phyloP scores from a whole-genome alignment of 768 basidiomycete species.

The Amanita brunnescens region DNA sequence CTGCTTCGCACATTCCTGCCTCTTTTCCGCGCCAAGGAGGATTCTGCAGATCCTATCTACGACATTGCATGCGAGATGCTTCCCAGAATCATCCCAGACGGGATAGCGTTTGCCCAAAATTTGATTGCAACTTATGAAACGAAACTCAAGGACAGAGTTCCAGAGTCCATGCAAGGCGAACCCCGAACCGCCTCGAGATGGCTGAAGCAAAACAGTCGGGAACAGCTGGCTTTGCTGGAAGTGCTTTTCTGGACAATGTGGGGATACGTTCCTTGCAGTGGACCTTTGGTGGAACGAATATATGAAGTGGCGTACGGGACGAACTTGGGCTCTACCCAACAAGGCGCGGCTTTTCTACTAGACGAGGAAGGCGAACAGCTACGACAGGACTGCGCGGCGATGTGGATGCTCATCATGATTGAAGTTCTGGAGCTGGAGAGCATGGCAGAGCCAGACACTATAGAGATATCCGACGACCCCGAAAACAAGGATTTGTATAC shows the following conservation, averaged over 20 bases:
- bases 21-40: conserved; percentile 64
- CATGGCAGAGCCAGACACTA: conserved; percentile 38
- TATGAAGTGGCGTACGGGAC: conserved; percentile 58
- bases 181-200: conserved; percentile 54
- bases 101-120: conserved; percentile 47
- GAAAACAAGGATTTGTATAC: conserved; percentile 44
- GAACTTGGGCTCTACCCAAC: conserved; percentile 56
- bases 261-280: conserved; percentile 60
- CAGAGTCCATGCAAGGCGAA: conserved; percentile 36
- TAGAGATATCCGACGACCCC: conserved; percentile 47
- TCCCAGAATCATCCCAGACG: conserved; percentile 55
- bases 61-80: conserved; percentile 45
- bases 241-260: conserved; percentile 88
- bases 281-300: conserved; percentile 51
- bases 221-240: conserved; percentile 77
- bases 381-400: conserved; percentile 55
- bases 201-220: conserved; percentile 66
- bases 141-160: conserved; percentile 42
- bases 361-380: conserved; percentile 68
- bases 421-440: conserved; percentile 78
- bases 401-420: conserved; percentile 74
- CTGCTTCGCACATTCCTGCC: conserved; percentile 63
- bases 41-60: conserved; percentile 45
- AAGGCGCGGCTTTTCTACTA: conserved; percentile 53
- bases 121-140: conserved; percentile 54